Evolutionary conservation across 2,329 filamentous ascomycete genomes (phyloP).

Genomic region (Aciculosporium take): DNA sequence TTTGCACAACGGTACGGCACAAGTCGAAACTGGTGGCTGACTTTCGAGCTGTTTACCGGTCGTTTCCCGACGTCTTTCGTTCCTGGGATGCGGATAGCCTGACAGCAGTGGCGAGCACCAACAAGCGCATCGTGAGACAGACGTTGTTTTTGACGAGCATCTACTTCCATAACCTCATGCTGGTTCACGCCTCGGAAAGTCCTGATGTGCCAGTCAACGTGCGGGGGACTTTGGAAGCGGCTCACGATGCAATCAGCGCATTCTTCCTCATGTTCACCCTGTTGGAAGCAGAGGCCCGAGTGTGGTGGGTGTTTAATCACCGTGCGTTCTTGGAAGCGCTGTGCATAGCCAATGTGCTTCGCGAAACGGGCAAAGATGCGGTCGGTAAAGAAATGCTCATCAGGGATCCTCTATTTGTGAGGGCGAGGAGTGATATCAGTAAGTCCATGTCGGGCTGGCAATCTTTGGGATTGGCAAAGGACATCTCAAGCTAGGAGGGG

Average conservation of each 20-base stretch:
- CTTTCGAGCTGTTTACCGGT: constrained; percentile 58
- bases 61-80: constrained; percentile 56
- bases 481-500: no score
- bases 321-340: constrained; percentile 63
- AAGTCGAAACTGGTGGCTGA: constrained; percentile 56
- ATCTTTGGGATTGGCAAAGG: not conserved
- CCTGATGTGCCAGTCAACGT: constrained; percentile 50
- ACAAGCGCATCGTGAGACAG: constrained; percentile 56
- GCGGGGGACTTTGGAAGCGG: constrained; percentile 56
- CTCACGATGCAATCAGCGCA: constrained; percentile 57
- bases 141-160: constrained; percentile 69
- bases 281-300: constrained; percentile 56
- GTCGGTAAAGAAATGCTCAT: constrained; percentile 29
- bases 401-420: constrained; percentile 44
- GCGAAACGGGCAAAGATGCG: constrained; percentile 33
- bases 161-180: constrained; percentile 71
- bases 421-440: constrained; percentile 48
- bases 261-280: constrained; percentile 62
- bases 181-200: constrained; percentile 59
- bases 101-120: constrained; percentile 37
- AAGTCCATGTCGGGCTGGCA: constrained; percentile 17
- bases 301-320: constrained; percentile 80
- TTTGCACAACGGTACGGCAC: constrained; percentile 52
- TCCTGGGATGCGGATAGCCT: constrained; percentile 51
- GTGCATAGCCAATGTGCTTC: constrained; percentile 49